These are phyloP conservation scores for Trichoderma orchidacearum DNA, from an alignment of 495 filamentous ascomycete species.

Conservation along the genomic window DNA sequence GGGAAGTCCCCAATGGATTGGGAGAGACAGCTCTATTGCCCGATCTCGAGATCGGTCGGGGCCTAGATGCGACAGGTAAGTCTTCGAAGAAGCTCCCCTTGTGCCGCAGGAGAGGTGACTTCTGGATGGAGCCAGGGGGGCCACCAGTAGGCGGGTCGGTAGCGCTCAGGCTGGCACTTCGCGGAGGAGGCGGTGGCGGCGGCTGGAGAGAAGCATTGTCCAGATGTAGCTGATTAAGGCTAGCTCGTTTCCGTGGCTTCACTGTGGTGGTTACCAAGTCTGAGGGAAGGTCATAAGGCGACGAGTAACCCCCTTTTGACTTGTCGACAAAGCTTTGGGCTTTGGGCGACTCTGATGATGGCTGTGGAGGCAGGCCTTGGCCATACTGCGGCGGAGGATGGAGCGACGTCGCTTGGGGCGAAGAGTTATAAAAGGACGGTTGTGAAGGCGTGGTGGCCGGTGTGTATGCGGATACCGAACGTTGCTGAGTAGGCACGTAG, in stretches of 20 bases:
- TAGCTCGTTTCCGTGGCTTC: slow-evolving; percentile 46
- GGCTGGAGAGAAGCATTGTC: slow-evolving; percentile 18
- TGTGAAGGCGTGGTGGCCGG: background rate
- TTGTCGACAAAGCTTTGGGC: slow-evolving; percentile 78
- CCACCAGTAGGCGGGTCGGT: slow-evolving; percentile 17
- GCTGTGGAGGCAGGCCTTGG: slow-evolving; percentile 18
- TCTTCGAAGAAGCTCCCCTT: slow-evolving; percentile 75
- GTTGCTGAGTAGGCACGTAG: background rate
- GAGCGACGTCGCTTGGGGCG: slow-evolving; percentile 27
- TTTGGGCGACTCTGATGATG: slow-evolving; percentile 28
- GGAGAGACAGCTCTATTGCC: slow-evolving; percentile 21
- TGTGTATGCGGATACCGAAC: background rate
- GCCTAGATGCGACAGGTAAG: slow-evolving; percentile 51
- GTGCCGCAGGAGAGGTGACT: slow-evolving; percentile 16
- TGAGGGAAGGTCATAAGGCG: slow-evolving; percentile 89
- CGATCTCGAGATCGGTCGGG: slow-evolving; percentile 34
- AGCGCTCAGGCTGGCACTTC: slow-evolving; percentile 47
- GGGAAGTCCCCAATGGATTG: slow-evolving; percentile 16
- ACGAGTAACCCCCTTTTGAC: slow-evolving; percentile 78
- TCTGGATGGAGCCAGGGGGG: slow-evolving; percentile 10
- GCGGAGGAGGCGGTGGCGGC: slow-evolving; percentile 36
- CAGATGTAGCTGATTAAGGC: slow-evolving; percentile 24
- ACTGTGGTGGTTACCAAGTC: slow-evolving; percentile 49
- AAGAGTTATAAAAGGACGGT: slow-evolving; percentile 6
- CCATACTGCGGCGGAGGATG: slow-evolving; percentile 27